phyloP scores from a whole-genome alignment of 176 grass and related monocot genomes.

The Oryza coarctata region DNA sequence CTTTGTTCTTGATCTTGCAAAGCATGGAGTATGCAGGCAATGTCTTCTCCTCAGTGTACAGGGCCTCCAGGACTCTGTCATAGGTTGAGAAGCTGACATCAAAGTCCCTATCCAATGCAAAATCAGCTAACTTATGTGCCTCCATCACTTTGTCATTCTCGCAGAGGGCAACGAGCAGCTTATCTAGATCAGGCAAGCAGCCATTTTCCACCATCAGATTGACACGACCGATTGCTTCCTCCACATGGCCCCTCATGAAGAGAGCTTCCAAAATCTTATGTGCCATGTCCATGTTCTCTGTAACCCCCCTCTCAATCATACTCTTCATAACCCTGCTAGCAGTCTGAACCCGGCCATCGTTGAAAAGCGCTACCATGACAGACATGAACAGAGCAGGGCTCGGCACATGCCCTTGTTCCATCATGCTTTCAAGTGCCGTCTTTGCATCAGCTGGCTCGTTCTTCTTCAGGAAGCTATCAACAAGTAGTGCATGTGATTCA shows the following conservation, averaged over 20 bases:
- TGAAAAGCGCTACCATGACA: conserved; percentile 70
- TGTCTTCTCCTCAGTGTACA: conserved; percentile 67
- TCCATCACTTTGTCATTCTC: conserved; percentile 73
- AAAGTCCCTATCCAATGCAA: conserved; percentile 70
- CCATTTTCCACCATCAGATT: conserved; percentile 73
- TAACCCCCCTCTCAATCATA: conserved; percentile 88
- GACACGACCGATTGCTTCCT: conserved; percentile 78
- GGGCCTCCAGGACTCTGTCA: conserved; percentile 74
- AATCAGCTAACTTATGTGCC: conserved; percentile 80
- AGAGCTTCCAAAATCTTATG: conserved; percentile 79
- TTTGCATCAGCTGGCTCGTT: conserved; percentile 73
- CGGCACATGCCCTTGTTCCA: conserved; percentile 83
- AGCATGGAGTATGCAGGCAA: conserved; percentile 86
- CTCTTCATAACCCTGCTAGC: conserved; percentile 94
- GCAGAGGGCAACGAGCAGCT: conserved; percentile 57
- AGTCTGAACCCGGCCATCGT: conserved; percentile 65
- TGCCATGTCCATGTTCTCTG: conserved; percentile 76
- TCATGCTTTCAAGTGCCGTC: conserved; percentile 79
- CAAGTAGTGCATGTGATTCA: conserved; percentile 57
- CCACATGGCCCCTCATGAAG: conserved; percentile 85
- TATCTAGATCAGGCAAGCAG: conserved; percentile 73
- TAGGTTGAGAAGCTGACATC: conserved; percentile 74
- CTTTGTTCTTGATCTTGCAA: conserved; percentile 94
- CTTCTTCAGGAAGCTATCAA: conserved; percentile 81
- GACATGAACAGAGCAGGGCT: conserved; percentile 71